Conservation (phyloP, 768 basidiomycete genomes). For the Kwoniella dendrophila region DNA sequence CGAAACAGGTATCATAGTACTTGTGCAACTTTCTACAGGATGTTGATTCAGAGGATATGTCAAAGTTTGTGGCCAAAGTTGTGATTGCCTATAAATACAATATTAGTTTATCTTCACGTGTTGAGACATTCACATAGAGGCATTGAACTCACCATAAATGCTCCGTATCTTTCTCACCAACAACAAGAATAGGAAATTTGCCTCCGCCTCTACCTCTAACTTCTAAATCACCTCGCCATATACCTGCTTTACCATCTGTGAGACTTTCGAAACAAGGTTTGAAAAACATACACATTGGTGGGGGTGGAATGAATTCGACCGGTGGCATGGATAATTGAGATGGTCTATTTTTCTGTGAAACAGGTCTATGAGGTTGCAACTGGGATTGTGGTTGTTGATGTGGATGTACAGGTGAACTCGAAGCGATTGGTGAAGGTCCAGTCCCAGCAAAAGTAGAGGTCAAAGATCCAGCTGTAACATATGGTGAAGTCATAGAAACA, state of each 20-base stretch:
- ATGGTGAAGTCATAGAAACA: slow-evolving; percentile 24
- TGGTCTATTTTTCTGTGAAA: slow-evolving; percentile 10
- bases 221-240: slow-evolving; percentile 48
- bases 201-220: slow-evolving; percentile 45
- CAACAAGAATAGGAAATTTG: slow-evolving; percentile 40
- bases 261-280: slow-evolving; percentile 44
- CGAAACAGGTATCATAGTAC: slow-evolving; percentile 47
- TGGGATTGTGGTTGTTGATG: neutral
- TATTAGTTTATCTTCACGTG: neutral
- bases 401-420: neutral
- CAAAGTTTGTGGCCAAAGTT: slow-evolving; percentile 38
- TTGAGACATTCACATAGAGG: no score
- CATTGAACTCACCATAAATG: slow-evolving; percentile 50
- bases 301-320: slow-evolving; percentile 44
- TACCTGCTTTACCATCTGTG: slow-evolving; percentile 45
- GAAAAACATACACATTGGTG: slow-evolving; percentile 54
- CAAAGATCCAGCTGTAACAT: slow-evolving; percentile 13
- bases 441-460: neutral
- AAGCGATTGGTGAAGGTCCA: neutral
- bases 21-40: slow-evolving; percentile 23
- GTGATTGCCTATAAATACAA: slow-evolving; percentile 37
- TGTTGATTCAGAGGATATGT: slow-evolving; percentile 31
- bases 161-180: slow-evolving; percentile 43
- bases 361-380: neutral
- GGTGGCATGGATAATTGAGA: slow-evolving; percentile 35